These are phyloP conservation scores for Populus euphratica DNA, from an alignment of 345 rosid genomes.

Conservation along the genomic window DNA sequence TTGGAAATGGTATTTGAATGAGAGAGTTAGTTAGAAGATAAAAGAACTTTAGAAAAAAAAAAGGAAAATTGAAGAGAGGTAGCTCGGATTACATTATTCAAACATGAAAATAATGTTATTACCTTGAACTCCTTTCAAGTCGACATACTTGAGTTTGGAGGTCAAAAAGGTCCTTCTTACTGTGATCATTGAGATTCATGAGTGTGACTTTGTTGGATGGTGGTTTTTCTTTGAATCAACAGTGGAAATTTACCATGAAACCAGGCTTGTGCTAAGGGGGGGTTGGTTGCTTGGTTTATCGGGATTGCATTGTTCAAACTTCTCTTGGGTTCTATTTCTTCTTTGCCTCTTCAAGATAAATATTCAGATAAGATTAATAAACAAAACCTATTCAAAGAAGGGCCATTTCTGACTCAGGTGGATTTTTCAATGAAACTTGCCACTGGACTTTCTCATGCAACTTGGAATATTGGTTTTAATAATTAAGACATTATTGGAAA, in stretches of 20 bases:
- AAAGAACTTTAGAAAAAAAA: neutral
- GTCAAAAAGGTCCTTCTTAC: neutral
- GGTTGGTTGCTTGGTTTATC: neutral
- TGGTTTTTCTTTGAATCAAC: neutral
- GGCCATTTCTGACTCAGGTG: constrained; percentile 1
- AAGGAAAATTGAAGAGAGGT: neutral
- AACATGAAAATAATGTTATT: neutral
- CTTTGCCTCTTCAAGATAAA: neutral
- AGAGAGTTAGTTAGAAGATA: constrained; percentile 1
- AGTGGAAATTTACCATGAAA: neutral
- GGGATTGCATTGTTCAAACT: neutral
- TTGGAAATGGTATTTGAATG: constrained; percentile 12
- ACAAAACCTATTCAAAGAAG: neutral
- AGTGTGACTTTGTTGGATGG: neutral
- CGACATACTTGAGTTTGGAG: constrained; percentile 1
- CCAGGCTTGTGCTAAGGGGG: neutral
- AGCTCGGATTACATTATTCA: constrained; percentile 4
- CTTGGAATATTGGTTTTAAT: constrained; percentile 4
- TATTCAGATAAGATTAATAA: neutral
- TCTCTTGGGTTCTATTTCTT: neutral
- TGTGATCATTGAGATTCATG: neutral
- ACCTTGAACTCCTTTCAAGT: constrained; percentile 8
- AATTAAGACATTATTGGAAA: neutral
- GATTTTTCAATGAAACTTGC: neutral
- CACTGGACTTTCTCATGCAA: neutral